A percentile compares a stretch with the other conserved stretches of the same genome.
Conservation (phyloP, 2,329 filamentous ascomycete genomes). For the Pseudogymnoascus sp. region DNA sequence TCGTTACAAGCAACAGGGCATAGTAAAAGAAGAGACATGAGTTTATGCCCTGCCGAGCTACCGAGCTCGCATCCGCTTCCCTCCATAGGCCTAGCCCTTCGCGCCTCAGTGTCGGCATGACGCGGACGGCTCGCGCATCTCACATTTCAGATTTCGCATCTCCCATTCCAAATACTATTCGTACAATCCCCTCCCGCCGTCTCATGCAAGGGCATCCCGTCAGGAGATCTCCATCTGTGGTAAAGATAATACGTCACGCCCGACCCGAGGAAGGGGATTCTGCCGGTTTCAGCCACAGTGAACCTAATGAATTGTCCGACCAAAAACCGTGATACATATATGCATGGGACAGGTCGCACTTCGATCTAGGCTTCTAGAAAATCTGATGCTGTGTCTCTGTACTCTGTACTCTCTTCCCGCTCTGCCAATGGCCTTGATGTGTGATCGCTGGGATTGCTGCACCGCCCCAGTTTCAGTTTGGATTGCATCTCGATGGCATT, state of each 20-base stretch:
- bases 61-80: background rate
- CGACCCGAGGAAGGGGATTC: background rate
- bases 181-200: background rate
- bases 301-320: constrained; percentile 3
- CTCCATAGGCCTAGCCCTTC: background rate
- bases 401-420: background rate
- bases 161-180: background rate
- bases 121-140: background rate
- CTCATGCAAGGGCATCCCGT: constrained; percentile 4
- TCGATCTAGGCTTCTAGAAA: constrained; percentile 7
- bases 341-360: background rate
- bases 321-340: background rate
- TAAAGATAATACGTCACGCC: background rate
- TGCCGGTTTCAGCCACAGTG: background rate
- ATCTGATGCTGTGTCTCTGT: background rate
- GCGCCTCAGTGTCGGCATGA: background rate
- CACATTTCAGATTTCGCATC: constrained; percentile 2
- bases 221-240: background rate
- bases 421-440: background rate
- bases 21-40: background rate
- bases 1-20: background rate
- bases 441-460: background rate
- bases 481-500: background rate
- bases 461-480: background rate
- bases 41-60: background rate